Evolutionary conservation across 805 yeast genomes (phyloP).

Genomic region (Candida vaughaniae): DNA sequence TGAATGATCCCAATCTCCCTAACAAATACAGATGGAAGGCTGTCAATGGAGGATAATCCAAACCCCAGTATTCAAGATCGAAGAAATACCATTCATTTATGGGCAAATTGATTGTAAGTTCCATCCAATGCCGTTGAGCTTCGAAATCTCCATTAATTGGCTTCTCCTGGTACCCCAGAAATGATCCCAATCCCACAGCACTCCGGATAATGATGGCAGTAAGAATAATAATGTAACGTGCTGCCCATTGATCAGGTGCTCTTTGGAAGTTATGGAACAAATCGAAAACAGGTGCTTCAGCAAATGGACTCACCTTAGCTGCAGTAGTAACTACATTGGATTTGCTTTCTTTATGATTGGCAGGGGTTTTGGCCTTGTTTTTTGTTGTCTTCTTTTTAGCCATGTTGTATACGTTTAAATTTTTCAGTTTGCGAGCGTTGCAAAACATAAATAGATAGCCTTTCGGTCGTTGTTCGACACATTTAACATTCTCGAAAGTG

Average conservation of each 20-base stretch:
- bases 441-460: too few species aligned
- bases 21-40: slow-evolving; percentile 86
- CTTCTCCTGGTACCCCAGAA: slow-evolving; percentile 66
- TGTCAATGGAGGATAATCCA: slow-evolving; percentile 96
- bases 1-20: slow-evolving; percentile 67
- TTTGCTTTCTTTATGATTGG: not conserved
- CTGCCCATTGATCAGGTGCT: slow-evolving; percentile 89
- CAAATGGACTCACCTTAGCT: slow-evolving; percentile 19
- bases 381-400: slow-evolving; percentile 13
- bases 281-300: slow-evolving; percentile 66
- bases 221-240: slow-evolving; percentile 70
- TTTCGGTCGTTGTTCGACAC: too few species aligned
- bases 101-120: slow-evolving; percentile 76
- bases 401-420: too few species aligned
- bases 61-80: slow-evolving; percentile 91
- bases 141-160: slow-evolving; percentile 96
- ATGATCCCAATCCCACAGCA: slow-evolving; percentile 87
- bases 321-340: too few species aligned
- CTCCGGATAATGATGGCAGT: slow-evolving; percentile 74
- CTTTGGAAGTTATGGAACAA: slow-evolving; percentile 75
- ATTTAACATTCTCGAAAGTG: too few species aligned
- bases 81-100: slow-evolving; percentile 81
- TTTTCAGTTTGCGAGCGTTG: too few species aligned
- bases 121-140: slow-evolving; percentile 98
- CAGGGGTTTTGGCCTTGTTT: slow-evolving; percentile 3